Percentiles rank a stretch among this genome's conserved stretches.
Conservation (phyloP, 768 basidiomycete genomes). For the Trametes elegans region DNA sequence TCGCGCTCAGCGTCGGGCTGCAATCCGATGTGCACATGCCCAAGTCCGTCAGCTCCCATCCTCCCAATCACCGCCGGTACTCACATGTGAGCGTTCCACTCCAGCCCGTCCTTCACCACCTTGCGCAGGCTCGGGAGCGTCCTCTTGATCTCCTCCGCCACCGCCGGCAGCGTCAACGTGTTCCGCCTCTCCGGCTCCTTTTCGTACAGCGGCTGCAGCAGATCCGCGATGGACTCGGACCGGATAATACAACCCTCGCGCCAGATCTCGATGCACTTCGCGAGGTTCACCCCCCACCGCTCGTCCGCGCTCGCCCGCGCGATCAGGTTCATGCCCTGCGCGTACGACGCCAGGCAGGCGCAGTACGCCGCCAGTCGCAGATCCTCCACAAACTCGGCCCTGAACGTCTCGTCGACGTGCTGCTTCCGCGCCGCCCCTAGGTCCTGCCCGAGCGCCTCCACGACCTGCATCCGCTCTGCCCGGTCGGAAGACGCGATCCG, state of each 20-base stretch:
- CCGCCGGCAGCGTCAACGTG: constrained; percentile 12
- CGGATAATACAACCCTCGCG: constrained; percentile 26
- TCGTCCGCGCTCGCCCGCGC: constrained; percentile 22
- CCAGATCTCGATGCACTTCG: constrained; percentile 22
- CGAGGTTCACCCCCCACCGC: constrained; percentile 21
- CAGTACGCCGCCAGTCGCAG: constrained; percentile 23
- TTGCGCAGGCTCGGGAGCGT: constrained; percentile 12
- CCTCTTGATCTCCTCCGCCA: constrained; percentile 17
- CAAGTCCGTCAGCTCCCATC: not conserved
- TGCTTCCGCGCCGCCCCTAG: constrained; percentile 17
- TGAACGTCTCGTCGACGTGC: constrained; percentile 11
- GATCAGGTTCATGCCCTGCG: constrained; percentile 23
- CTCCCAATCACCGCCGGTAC: not conserved
- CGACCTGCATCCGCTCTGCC: constrained; percentile 19
- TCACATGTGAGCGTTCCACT: constrained; percentile 23
- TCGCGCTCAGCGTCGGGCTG: constrained; percentile 23
- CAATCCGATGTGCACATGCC: not conserved
- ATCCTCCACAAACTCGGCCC: constrained; percentile 14
- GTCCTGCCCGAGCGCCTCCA: constrained; percentile 12
- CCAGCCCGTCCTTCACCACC: constrained; percentile 12
- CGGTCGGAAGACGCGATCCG: constrained; percentile 26
- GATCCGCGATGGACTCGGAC: constrained; percentile 23
- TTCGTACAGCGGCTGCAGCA: constrained; percentile 21
- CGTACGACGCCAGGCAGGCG: constrained; percentile 20
- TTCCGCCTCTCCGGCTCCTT: constrained; percentile 11